Conservation (phyloP, 2,329 filamentous ascomycete genomes). For the Coniochaeta hoffmannii region DNA sequence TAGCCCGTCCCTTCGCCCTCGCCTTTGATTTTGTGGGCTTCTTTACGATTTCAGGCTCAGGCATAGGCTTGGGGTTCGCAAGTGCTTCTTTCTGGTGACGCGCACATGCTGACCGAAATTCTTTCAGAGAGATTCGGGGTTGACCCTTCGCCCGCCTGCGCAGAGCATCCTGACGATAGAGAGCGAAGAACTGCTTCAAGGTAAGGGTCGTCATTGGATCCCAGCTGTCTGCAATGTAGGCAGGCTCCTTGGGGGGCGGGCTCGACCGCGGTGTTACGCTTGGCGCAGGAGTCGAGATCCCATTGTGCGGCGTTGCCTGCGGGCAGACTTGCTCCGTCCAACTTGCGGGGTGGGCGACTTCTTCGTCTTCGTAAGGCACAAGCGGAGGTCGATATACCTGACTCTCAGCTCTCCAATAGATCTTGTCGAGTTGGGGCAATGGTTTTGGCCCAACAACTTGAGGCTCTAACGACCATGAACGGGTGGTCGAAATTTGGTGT, state of each 20-base stretch:
- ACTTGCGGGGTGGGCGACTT: constrained; percentile 12
- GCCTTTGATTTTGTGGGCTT: neutral
- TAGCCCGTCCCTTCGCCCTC: neutral
- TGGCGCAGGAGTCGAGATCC: constrained; percentile 5
- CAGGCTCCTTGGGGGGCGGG: neutral
- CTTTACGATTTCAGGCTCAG: neutral
- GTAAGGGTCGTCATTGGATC: constrained; percentile 10
- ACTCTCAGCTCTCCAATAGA: constrained; percentile 10
- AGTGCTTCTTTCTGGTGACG: neutral
- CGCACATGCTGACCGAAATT: neutral
- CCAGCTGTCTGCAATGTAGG: constrained; percentile 7
- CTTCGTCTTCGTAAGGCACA: constrained; percentile 15
- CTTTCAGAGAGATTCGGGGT: neutral
- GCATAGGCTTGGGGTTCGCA: neutral
- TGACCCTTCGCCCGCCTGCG: neutral
- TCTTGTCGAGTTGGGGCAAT: constrained; percentile 6
- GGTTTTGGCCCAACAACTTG: constrained; percentile 8
- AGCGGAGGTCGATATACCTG: constrained; percentile 9
- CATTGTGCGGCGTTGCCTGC: constrained; percentile 5
- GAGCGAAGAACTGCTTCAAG: constrained; percentile 1
- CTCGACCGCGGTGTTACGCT: constrained; percentile 7
- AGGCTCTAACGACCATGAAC: neutral
- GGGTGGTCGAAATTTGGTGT: neutral
- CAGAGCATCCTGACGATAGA: neutral
- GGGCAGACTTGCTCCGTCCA: constrained; percentile 15